phyloP scores from a whole-genome alignment of 805 yeast species.

The Ogataea saltuana region DNA sequence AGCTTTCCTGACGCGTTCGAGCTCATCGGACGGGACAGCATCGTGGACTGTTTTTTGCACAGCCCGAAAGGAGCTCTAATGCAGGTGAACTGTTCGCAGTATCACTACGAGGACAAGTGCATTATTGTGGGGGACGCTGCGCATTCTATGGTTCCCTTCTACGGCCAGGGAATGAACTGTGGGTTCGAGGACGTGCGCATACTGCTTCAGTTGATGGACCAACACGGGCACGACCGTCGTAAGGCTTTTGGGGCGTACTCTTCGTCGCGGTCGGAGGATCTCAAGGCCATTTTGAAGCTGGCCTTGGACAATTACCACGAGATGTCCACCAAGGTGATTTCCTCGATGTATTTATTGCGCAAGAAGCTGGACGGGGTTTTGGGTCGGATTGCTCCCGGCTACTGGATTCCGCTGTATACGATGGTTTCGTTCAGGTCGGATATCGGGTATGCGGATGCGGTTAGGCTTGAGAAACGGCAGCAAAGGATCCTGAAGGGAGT shows the following conservation, averaged over 20 bases:
- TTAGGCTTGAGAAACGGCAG: conserved; percentile 56
- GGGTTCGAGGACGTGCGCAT: conserved; percentile 89
- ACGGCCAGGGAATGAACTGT: conserved; percentile 96
- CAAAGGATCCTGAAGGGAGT: conserved; percentile 43
- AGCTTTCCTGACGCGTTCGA: conserved; percentile 76
- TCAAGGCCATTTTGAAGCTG: conserved; percentile 72
- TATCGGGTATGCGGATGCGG: conserved; percentile 71
- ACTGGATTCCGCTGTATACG: conserved; percentile 85
- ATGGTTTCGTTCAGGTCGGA: conserved; percentile 91
- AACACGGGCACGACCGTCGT: conserved; percentile 37
- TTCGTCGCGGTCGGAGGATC: conserved; percentile 57
- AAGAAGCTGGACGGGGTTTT: conserved; percentile 68
- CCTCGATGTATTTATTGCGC: conserved; percentile 57
- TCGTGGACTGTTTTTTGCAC: conserved; percentile 46
- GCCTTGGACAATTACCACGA: conserved; percentile 82
- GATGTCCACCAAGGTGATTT: conserved; percentile 80
- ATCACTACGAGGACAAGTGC: conserved; percentile 61
- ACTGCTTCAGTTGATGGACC: conserved; percentile 52
- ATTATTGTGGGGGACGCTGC: conserved; percentile 90
- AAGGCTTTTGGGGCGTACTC: conserved; percentile 59
- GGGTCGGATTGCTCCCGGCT: conserved; percentile 56
- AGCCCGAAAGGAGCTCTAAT: conserved; percentile 80
- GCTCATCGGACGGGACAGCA: conserved; percentile 59
- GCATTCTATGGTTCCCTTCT: conserved; percentile 97
- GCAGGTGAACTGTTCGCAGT: conserved; percentile 69